Evolutionary conservation across 441 rosid genomes (phyloP).

Genomic region (Francoa sonchifolia): DNA sequence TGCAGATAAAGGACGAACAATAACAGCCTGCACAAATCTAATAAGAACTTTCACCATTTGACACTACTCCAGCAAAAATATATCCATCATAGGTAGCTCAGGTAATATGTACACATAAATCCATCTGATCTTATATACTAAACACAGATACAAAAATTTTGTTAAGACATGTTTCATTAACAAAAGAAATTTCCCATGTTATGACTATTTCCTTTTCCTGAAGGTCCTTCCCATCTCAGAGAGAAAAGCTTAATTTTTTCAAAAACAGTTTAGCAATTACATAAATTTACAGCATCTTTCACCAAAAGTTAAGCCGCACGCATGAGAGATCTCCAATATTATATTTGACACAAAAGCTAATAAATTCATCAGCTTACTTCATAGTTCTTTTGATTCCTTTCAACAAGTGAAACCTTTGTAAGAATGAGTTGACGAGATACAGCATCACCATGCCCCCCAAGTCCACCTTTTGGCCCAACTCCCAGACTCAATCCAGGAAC

Average conservation of each 20-base stretch:
- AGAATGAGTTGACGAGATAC: constrained; percentile 81
- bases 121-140: background rate
- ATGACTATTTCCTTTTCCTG: too few species aligned
- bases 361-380: constrained; percentile 69
- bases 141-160: too few species aligned
- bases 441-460: constrained; percentile 95
- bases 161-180: too few species aligned
- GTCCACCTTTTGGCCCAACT: constrained; percentile 93
- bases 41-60: constrained; percentile 67
- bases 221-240: too few species aligned
- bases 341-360: constrained; percentile 9
- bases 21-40: constrained; percentile 99
- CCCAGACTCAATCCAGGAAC: constrained; percentile 68
- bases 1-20: constrained; percentile 82
- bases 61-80: constrained; percentile 19
- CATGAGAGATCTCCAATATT: background rate
- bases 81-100: background rate
- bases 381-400: constrained; percentile 94
- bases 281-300: background rate
- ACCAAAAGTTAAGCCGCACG: background rate
- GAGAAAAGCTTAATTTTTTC: too few species aligned
- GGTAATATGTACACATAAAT: background rate
- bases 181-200: too few species aligned
- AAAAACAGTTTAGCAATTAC: too few species aligned
- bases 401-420: constrained; percentile 83